phyloP scores from a whole-genome alignment of 306 rosid species.

The Trifolium dubium region DNA sequence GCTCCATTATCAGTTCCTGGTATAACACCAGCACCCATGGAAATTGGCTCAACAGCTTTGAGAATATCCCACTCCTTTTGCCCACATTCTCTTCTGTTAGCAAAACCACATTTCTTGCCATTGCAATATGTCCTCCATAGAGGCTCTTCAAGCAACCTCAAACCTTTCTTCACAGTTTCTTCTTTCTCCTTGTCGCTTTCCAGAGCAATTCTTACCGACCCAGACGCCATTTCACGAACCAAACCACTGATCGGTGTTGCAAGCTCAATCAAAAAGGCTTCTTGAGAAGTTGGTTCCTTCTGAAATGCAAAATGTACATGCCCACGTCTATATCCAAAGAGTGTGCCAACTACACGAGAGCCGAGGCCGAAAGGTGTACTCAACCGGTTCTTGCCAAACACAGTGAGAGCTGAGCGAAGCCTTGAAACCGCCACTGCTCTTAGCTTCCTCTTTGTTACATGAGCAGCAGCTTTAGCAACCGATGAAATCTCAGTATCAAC shows the following conservation, averaged over 20 bases:
- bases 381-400: constrained; percentile 62
- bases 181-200: constrained; percentile 75
- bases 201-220: constrained; percentile 86
- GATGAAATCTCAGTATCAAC: constrained; percentile 31
- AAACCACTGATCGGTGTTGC: constrained; percentile 88
- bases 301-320: constrained; percentile 91
- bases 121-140: constrained; percentile 95
- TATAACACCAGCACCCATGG: constrained; percentile 94
- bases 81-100: constrained; percentile 82
- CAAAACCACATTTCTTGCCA: constrained; percentile 91
- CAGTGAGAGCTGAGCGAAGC: constrained; percentile 63
- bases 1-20: constrained; percentile 50
- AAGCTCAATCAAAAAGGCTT: constrained; percentile 85
- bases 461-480: constrained; percentile 16
- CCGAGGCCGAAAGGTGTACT: constrained; percentile 60
- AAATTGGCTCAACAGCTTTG: constrained; percentile 87
- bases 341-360: constrained; percentile 79
- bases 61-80: constrained; percentile 75
- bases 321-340: constrained; percentile 80
- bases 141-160: constrained; percentile 74
- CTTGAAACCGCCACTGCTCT: constrained; percentile 65
- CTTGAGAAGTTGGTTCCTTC: constrained; percentile 65
- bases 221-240: constrained; percentile 94
- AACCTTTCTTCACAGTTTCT: constrained; percentile 44
- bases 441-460: constrained; percentile 55